These are phyloP conservation scores for Paspalum notatum DNA, from an alignment of 176 grass and related monocot species.

Conservation along the genomic window DNA sequence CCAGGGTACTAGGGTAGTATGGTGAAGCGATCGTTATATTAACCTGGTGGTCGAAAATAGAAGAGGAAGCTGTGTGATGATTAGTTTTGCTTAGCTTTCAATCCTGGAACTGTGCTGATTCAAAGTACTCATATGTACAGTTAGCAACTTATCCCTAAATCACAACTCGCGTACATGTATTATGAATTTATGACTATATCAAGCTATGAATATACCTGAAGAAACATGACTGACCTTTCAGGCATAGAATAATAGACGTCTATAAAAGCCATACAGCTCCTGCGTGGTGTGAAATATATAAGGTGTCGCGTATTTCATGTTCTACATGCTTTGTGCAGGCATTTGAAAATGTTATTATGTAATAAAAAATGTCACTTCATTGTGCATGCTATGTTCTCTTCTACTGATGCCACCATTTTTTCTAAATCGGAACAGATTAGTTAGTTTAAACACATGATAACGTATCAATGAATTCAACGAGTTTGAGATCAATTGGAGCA, in stretches of 20 bases:
- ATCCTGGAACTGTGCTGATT: not conserved
- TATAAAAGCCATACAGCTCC: not conserved
- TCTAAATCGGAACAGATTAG: no score
- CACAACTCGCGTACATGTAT: not conserved
- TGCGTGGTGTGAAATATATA: not conserved
- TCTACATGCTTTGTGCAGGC: no score
- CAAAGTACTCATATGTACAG: not conserved
- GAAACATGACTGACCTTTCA: not conserved
- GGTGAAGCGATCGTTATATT: not conserved
- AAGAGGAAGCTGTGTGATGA: not conserved
- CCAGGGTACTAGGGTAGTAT: slow-evolving; percentile 8
- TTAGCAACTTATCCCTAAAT: not conserved
- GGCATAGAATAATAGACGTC: not conserved
- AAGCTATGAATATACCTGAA: not conserved
- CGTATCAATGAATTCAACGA: no score
- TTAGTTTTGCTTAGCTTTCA: not conserved
- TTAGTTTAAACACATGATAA: no score
- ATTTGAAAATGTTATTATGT: not conserved
- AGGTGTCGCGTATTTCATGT: not conserved
- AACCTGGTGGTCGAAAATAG: not conserved
- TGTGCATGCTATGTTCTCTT: no score
- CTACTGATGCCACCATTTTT: no score
- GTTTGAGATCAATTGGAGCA: no score
- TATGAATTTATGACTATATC: not conserved
- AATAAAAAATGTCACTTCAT: not conserved